phyloP scores from a whole-genome alignment of 2,329 filamentous ascomycete species.

The Beauveria bassiana region DNA sequence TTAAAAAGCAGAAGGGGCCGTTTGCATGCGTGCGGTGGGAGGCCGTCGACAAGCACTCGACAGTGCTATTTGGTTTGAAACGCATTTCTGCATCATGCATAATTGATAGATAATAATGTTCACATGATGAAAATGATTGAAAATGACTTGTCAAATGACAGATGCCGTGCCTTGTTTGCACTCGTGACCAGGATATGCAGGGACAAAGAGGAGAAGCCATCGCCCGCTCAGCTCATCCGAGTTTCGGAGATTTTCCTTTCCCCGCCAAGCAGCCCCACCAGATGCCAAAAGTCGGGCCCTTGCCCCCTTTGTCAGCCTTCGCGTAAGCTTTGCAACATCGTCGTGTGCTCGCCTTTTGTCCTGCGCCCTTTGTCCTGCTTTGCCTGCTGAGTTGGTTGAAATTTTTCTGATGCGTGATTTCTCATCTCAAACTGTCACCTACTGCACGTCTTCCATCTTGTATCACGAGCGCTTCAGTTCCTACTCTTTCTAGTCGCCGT shows the following conservation, averaged over 20 bases:
- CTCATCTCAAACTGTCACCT: neutral
- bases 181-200: neutral
- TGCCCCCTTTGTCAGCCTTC: neutral
- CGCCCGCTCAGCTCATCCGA: too few species aligned
- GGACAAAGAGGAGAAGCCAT: too few species aligned
- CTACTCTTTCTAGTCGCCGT: neutral
- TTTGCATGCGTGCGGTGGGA: too few species aligned
- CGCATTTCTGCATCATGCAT: neutral
- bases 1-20: neutral
- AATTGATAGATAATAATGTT: neutral
- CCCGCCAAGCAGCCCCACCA: too few species aligned
- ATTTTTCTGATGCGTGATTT: neutral
- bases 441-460: neutral
- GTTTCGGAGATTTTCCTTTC: too few species aligned
- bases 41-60: too few species aligned
- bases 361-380: neutral
- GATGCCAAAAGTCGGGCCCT: too few species aligned
- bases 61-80: neutral
- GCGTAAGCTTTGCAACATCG: neutral
- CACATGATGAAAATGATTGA: neutral
- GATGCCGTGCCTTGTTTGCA: neutral
- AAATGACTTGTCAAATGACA: neutral
- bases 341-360: neutral
- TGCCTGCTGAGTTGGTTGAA: neutral
- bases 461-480: neutral